Evolutionary conservation across 2,329 filamentous ascomycete genomes (phyloP), one percentile per base, ranked within the genome.

Genomic region (Epichloe sibirici): DNA sequence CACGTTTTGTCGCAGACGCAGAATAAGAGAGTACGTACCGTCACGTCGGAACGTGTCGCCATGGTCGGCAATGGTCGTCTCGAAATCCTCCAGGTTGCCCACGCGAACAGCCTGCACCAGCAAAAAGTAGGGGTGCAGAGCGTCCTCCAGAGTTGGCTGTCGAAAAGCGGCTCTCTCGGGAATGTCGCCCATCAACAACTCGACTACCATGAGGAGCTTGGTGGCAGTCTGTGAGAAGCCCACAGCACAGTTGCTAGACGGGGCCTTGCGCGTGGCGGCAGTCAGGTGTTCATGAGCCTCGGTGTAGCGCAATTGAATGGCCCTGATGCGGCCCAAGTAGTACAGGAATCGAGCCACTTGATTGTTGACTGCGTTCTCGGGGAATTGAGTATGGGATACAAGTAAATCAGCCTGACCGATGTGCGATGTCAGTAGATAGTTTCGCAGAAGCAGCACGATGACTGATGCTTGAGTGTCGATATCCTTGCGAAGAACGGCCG

Each of bases 131-230:
- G 93, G 91, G 65, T 90, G 85, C 56, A 98, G 79, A 17, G 91
- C 83, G 59, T 85, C 81, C 73, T 97, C 93, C 63, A 97, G 82
- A 53, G 82, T 83, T 2, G 90, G 82, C 65, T 93, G 88, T 54
- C 93, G 87, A 82, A 98, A 98, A 52, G 91, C 86, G 15, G 90
- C 86, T 55, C 93, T 88, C 64, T 97, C 91, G 34, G 93, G 93
- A 59, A 98, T 98, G 65, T 98, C 93, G 58, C 93, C 93, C 93
- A 98, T 98, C 57, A 98, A 74, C 56, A 98, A 76, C 74, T 98
- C 91, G 12, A 98, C 93, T 21, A 98, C 90, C 44, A 97, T 82
- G 58, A 97, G 75, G n/a, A 97, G 79, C 77, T 98, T 98, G 58
- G 88, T 95, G 0, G 93, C 91, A 40, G 90, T 90, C 70, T 96